Conservation (phyloP, 208 protist species). For the Trypanosoma congolense region DNA sequence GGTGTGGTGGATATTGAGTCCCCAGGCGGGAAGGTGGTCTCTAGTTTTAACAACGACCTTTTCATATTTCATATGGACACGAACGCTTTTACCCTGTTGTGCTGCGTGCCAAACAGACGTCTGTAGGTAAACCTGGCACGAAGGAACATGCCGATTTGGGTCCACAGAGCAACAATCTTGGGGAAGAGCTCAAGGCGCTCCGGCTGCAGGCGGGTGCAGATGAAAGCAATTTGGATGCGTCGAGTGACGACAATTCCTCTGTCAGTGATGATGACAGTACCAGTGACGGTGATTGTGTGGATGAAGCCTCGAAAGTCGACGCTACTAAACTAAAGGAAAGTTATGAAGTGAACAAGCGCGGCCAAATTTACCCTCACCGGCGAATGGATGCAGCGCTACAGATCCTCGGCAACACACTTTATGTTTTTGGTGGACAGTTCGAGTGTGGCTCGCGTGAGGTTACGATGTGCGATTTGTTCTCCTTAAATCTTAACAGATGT, state of each 20-base stretch:
- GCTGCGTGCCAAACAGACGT: constrained; percentile 33
- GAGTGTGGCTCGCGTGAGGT: constrained; percentile 84
- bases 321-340: constrained; percentile 57
- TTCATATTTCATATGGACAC: constrained; percentile 90
- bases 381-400: constrained; percentile 78
- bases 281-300: constrained; percentile 15
- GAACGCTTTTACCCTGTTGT: constrained; percentile 85
- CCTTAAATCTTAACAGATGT: constrained; percentile 74
- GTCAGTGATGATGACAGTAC: constrained; percentile 22
- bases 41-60: constrained; percentile 88
- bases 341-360: constrained; percentile 57
- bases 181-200: constrained; percentile 59
- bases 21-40: constrained; percentile 75
- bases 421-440: constrained; percentile 87
- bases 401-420: constrained; percentile 67
- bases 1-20: constrained; percentile 88
- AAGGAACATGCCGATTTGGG: neutral
- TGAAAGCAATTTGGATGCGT: constrained; percentile 2
- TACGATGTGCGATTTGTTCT: constrained; percentile 86
- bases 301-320: neutral
- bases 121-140: constrained; percentile 6
- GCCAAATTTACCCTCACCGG: constrained; percentile 68
- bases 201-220: constrained; percentile 22
- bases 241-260: constrained; percentile 18
- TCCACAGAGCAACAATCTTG: constrained; percentile 23